Conservation (phyloP, 23 red algal genomes). For the Gracilaria vermiculophylla region DNA sequence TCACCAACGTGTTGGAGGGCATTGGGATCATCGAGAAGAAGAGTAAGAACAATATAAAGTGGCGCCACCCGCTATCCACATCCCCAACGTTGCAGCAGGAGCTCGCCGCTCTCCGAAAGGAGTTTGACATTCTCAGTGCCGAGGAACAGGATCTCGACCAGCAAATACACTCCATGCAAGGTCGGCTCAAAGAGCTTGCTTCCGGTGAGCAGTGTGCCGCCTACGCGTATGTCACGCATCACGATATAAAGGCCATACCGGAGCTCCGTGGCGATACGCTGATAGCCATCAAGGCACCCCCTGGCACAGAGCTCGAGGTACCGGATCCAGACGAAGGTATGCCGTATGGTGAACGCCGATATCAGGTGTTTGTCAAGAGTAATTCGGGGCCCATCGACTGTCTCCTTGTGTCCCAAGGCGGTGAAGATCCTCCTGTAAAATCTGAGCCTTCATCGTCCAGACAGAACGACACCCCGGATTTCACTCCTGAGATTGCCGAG, state of each 20-base stretch:
- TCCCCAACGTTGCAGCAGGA: constrained; percentile 41
- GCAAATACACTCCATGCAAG: constrained; percentile 60
- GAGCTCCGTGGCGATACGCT: constrained; percentile 85
- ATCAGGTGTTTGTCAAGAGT: constrained; percentile 83
- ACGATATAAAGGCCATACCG: constrained; percentile 85
- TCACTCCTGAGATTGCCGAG: neutral
- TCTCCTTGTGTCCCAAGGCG: constrained; percentile 75
- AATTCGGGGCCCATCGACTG: constrained; percentile 94
- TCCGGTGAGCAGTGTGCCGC: constrained; percentile 70
- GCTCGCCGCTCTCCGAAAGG: constrained; percentile 47
- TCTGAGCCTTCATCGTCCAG: constrained; percentile 7
- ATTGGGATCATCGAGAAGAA: constrained; percentile 98
- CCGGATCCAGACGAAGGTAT: constrained; percentile 82
- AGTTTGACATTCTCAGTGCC: constrained; percentile 56
- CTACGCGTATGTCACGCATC: constrained; percentile 91
- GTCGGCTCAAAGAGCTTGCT: constrained; percentile 57
- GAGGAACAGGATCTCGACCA: constrained; percentile 69
- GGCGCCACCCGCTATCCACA: constrained; percentile 60
- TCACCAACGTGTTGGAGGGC: constrained; percentile 99
- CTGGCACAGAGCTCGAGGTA: constrained; percentile 89
- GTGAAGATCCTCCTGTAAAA: neutral
- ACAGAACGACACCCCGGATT: constrained; percentile 7
- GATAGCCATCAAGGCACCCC: constrained; percentile 93
- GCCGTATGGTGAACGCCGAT: constrained; percentile 76
- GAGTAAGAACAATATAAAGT: constrained; percentile 95